Evolutionary conservation across 768 basidiomycete genomes (phyloP), one percentile per base, ranked within the genome.

Genomic region (Podaxis mareebaensis): DNA sequence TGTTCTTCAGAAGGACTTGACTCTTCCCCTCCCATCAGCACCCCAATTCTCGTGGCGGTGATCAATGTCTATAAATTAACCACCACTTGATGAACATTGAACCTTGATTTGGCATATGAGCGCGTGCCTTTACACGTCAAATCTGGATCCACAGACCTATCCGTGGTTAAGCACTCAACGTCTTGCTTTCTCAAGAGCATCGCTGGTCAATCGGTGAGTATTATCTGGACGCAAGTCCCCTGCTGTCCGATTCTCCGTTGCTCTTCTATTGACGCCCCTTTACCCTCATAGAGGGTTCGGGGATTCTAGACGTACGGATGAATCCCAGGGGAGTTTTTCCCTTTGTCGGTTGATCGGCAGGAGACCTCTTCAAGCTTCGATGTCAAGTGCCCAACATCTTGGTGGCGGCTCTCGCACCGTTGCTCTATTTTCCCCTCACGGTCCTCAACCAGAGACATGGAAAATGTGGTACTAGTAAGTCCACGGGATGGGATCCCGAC

Each of bases 21-120:
- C 42, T 8, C 17, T 20, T 20, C 7, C 36, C 5, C 26, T 36
- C 55, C 39, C 61, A 63, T 63, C 61, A 63, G 54, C 30, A 63
- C 61, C 61, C 61, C 55, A 63, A 57, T 56, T 63, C 61, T 56
- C 53, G 61, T 56, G 54, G 54, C 61, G 53, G 33, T 62, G 61
- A 55, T 55, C 53, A 40, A 28, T 24, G 49, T 28, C 52, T 38
- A 40, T 56, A 51, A 55, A 57, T 40, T 63, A 28, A 52, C 49
- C 49, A 24, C 46, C 46, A 15, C 46, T 57, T 63, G 48, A 40
- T 33, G 54, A 49, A 38, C 20, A 12, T 44, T 8, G 20, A 42
- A 10, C n/a, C 38, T 48, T 38, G 48, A 6, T 57, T 63, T 17
- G 44, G 52, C 48, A 57, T 39, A 49, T 40, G 48, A 56, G 28